Evolutionary conservation across 768 basidiomycete species (phyloP).

Genomic region (Lepiota venenata): DNA sequence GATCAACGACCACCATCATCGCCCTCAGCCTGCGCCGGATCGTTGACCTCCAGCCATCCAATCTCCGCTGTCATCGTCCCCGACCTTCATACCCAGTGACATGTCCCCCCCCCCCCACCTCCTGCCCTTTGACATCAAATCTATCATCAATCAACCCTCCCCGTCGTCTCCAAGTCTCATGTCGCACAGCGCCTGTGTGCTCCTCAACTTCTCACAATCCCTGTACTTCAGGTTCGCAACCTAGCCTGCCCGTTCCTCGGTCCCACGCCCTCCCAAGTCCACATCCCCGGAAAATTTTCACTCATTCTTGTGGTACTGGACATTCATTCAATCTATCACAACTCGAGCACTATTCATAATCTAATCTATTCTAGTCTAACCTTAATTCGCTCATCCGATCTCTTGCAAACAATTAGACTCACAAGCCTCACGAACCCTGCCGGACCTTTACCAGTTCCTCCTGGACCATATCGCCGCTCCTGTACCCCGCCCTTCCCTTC

Average conservation of each 20-base stretch:
- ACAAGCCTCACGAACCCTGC: background rate
- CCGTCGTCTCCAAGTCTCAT: background rate
- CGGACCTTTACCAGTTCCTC: background rate
- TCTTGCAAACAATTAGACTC: background rate
- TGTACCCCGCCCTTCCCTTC: background rate
- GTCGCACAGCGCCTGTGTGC: background rate
- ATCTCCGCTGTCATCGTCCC: slow-evolving; percentile 11
- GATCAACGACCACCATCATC: slow-evolving; percentile 9
- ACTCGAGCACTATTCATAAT: background rate
- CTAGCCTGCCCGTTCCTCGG: background rate
- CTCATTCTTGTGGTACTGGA: background rate
- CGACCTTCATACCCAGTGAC: slow-evolving; percentile 1
- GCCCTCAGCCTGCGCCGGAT: slow-evolving; percentile 7
- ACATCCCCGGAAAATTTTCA: background rate
- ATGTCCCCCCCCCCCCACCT: background rate
- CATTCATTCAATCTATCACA: background rate
- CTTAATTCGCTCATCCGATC: background rate
- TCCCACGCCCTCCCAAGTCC: background rate
- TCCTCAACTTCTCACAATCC: background rate
- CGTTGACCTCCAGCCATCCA: slow-evolving; percentile 5
- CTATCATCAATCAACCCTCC: background rate
- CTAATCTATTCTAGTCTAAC: slow-evolving; percentile 1
- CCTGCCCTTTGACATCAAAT: background rate
- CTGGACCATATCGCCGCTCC: background rate
- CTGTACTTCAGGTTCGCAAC: background rate